Percentiles rank a stretch among this genome's conserved stretches.
These are phyloP conservation scores for Fraxinus xanthoxyloides DNA, from an alignment of 305 asterid genomes.

Conservation along the genomic window DNA sequence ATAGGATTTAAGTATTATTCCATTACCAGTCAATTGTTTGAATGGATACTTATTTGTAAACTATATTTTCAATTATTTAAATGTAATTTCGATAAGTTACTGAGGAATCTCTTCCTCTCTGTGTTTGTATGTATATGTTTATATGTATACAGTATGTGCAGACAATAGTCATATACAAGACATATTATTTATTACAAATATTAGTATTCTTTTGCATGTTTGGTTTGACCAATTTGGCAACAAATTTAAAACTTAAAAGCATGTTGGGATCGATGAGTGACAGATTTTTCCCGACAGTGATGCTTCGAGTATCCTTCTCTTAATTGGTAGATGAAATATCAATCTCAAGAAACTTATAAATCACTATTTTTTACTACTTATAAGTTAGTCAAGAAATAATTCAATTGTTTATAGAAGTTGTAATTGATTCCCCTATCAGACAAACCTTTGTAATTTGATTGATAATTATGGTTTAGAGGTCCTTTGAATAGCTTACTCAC, in stretches of 20 bases:
- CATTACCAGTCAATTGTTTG: neutral
- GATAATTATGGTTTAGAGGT: too few species aligned
- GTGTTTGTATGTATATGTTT: neutral
- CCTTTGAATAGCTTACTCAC: too few species aligned
- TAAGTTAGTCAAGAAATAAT: neutral
- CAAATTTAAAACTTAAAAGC: neutral
- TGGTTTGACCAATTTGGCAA: conserved; percentile 17
- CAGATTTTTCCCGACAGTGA: conserved; percentile 1
- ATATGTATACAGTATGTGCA: too few species aligned
- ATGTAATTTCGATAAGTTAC: neutral
- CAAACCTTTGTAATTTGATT: too few species aligned
- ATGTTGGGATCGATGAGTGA: neutral
- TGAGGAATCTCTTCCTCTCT: neutral
- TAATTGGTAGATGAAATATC: conserved; percentile 18
- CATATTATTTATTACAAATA: neutral
- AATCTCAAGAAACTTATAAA: conserved; percentile 3
- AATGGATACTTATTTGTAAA: neutral
- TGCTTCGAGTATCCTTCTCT: neutral
- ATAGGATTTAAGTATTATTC: neutral
- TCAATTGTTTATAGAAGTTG: neutral
- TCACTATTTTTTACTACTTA: too few species aligned
- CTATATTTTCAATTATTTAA: neutral
- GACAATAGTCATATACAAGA: too few species aligned
- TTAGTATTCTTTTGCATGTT: neutral
- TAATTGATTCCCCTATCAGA: too few species aligned